Conservation (phyloP, 345 rosid genomes). For the Boechera retrofracta region DNA sequence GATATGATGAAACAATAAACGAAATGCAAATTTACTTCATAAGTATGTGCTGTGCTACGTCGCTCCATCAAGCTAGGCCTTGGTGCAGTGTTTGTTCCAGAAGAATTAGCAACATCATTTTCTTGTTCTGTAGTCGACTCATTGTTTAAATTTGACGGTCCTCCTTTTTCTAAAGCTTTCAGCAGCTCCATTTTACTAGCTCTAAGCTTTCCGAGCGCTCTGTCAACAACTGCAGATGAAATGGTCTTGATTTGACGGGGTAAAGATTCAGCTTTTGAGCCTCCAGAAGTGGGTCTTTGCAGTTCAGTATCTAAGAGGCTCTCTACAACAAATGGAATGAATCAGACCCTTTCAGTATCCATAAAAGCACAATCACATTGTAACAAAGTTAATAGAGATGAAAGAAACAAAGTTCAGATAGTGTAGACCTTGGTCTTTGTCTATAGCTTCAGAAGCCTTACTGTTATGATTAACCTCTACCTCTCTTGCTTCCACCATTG, state of each 20-base stretch:
- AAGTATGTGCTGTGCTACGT: conserved; percentile 37
- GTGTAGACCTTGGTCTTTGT: conserved; percentile 35
- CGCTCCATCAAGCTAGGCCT: conserved; percentile 42
- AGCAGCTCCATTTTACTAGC: conserved; percentile 33
- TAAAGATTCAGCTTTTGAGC: background rate
- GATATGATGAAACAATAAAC: conserved; percentile 5
- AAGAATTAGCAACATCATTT: conserved; percentile 22
- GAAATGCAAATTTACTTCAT: conserved; percentile 22
- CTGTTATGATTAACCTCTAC: background rate
- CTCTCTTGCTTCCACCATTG: conserved; percentile 32
- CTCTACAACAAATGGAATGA: conserved; percentile 32
- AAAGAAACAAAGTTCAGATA: conserved; percentile 21
- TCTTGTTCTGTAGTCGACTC: conserved; percentile 19
- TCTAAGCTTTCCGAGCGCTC: conserved; percentile 30
- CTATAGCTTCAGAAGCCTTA: conserved; percentile 13
- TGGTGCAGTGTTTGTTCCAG: background rate
- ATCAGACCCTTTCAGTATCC: background rate
- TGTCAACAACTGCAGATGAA: conserved; percentile 34
- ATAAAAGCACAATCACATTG: conserved; percentile 1
- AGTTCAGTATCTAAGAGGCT: background rate
- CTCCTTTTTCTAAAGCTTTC: conserved; percentile 35
- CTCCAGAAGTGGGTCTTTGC: conserved; percentile 12
- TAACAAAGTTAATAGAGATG: conserved; percentile 16
- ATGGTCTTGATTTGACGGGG: conserved; percentile 27
- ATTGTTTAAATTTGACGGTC: conserved; percentile 20